phyloP scores from a whole-genome alignment of 768 basidiomycete species.

The Cyclocybe cylindracea region DNA sequence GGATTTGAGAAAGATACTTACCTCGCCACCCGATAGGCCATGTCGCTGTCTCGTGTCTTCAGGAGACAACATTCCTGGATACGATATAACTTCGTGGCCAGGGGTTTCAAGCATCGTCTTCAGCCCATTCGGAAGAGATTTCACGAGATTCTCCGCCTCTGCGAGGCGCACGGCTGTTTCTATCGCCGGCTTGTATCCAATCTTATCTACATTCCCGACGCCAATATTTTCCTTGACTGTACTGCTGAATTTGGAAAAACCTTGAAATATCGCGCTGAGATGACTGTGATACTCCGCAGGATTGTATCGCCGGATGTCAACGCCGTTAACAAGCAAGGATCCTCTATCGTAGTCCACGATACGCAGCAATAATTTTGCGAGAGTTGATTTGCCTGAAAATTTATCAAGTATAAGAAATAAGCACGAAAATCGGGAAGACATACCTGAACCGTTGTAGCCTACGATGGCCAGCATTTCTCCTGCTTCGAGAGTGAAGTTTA shows the following conservation, averaged over 20 bases:
- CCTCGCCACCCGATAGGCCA: constrained; percentile 85
- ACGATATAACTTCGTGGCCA: constrained; percentile 56
- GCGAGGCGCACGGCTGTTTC: constrained; percentile 69
- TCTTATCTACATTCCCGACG: constrained; percentile 70
- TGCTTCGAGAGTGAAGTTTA: constrained; percentile 68
- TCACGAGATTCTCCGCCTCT: constrained; percentile 67
- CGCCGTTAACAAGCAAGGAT: constrained; percentile 65
- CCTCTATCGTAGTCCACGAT: constrained; percentile 78
- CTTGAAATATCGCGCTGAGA: constrained; percentile 82
- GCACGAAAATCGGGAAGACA: constrained; percentile 19
- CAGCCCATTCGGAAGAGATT: constrained; percentile 68
- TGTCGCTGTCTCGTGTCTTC: constrained; percentile 45
- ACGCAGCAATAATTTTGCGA: constrained; percentile 79
- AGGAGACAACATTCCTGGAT: constrained; percentile 36
- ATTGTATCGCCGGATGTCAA: constrained; percentile 63
- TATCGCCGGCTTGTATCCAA: constrained; percentile 58
- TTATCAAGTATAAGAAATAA: constrained; percentile 9
- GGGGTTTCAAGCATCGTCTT: constrained; percentile 71
- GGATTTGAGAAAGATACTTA: constrained; percentile 32
- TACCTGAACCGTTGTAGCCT: constrained; percentile 82
- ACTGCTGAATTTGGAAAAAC: constrained; percentile 78
- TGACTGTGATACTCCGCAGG: constrained; percentile 75
- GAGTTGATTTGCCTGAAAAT: constrained; percentile 77
- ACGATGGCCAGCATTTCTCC: constrained; percentile 87
- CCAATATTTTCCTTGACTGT: constrained; percentile 85